Base-by-base conservation (phyloP, 345 rosid species). In the Excoecaria cochinchinensis region DNA sequence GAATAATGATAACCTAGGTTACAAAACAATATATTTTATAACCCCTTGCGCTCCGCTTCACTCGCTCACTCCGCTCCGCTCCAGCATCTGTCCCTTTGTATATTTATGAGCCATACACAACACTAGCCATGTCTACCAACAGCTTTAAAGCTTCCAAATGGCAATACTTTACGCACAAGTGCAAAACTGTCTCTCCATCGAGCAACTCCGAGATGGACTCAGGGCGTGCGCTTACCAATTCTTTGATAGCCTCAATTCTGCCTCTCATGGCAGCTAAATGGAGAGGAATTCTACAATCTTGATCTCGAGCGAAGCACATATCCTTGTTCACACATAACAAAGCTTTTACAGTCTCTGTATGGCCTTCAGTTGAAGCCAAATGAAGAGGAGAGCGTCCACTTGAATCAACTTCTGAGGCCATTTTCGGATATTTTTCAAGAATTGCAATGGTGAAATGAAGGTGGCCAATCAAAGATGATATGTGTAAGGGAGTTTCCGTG, bases 351-450 rank as follows among this genome's bases (percentile, higher is more conserved):
- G 64, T 53, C 51, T 63, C 24, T 12, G 50, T 8, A 39, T 74
- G 51, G 39, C 71, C 77, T 14, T 74, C 71, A 0, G 78, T 72
- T 12, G 78, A 42, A 8, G 72, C 78, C 42, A 67, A 31, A 52
- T 75, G 78, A 57, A 75, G 72, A 3, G 78, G 72, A 40, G 56
- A 39, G 2, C 48, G 42, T 16, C n/a, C 17, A 5, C 38, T 24
- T 3, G 66, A 67, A 62, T 75, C 66, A 3, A 22, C 14, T 44
- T 55, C 44, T 3, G 55, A 5, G 21, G 66, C 53, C 31, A 75
- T 50, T 19, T 44, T 16, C 1, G 78, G 78, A 12, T 60, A 67
- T 10, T 7, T 48, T 21, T n/a, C 6, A 9, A 75, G 72, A 67
- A 75, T 14, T 10, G 40, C 44, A 15, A 19, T 11, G 10, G 78